These are phyloP conservation scores for Hygrophila difformis DNA, from an alignment of 257 asterid genomes.

Conservation along the genomic window DNA sequence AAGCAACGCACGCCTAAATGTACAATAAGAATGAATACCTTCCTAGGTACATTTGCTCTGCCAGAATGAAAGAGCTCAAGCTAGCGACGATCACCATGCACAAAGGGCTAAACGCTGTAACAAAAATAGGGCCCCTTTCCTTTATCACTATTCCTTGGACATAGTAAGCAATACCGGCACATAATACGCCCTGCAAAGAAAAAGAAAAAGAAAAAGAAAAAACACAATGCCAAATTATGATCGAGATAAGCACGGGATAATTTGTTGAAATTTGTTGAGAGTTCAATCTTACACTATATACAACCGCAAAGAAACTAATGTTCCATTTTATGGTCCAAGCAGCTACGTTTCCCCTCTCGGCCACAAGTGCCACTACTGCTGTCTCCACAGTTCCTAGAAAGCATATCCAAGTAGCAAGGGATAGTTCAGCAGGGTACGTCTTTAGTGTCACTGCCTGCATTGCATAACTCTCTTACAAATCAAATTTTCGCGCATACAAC, in stretches of 20 bases:
- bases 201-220: background rate
- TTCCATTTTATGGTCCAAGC: conserved; percentile 85
- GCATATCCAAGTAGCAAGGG: conserved; percentile 93
- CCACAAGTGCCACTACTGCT: conserved; percentile 49
- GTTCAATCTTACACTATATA: conserved; percentile 59
- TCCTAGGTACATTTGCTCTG: conserved; percentile 67
- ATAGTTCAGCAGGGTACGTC: conserved; percentile 71
- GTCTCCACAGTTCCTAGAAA: conserved; percentile 71
- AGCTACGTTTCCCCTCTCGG: conserved; percentile 64
- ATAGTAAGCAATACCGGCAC: conserved; percentile 83
- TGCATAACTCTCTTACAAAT: background rate
- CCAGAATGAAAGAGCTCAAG: conserved; percentile 67
- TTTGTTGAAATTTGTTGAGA: too few relatives aligned
- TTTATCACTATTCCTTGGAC: conserved; percentile 82
- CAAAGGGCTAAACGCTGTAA: conserved; percentile 80
- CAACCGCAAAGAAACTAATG: conserved; percentile 60
- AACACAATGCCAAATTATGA: background rate
- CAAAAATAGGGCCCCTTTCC: conserved; percentile 85
- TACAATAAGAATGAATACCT: conserved; percentile 32
- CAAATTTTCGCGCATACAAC: background rate
- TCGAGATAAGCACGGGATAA: too few relatives aligned
- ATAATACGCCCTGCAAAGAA: conserved; percentile 60
- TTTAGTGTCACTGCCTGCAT: conserved; percentile 60
- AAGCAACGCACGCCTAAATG: background rate
- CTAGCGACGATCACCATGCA: conserved; percentile 83